These are phyloP conservation scores for Lasiodiplodia citricola DNA, from an alignment of 2,329 filamentous ascomycete genomes.

Conservation along the genomic window DNA sequence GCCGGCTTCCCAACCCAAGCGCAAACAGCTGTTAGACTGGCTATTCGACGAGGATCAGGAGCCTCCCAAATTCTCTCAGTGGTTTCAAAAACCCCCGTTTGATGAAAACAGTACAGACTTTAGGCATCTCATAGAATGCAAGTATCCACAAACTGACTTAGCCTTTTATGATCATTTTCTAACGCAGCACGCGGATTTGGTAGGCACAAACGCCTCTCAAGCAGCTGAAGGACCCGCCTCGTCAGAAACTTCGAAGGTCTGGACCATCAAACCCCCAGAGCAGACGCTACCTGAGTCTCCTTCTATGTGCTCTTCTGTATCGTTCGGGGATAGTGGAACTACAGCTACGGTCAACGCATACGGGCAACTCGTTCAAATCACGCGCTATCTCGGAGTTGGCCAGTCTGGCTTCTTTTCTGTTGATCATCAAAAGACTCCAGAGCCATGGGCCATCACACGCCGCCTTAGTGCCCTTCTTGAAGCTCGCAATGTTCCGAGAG, in stretches of 20 bases:
- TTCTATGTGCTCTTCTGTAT: background rate
- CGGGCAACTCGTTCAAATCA: conserved; percentile 4
- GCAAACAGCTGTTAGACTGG: too few species aligned
- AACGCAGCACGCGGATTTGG: too few species aligned
- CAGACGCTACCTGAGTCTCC: background rate
- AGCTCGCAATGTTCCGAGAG: background rate
- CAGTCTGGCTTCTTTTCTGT: conserved; percentile 10
- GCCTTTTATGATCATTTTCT: too few species aligned
- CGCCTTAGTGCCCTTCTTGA: background rate
- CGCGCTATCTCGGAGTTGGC: background rate
- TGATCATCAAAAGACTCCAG: background rate
- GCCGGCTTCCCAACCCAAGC: too few species aligned
- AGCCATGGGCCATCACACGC: background rate
- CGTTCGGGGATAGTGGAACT: background rate
- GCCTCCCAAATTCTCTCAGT: too few species aligned
- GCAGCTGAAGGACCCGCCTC: too few species aligned
- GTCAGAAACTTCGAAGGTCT: background rate
- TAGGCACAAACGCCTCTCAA: too few species aligned
- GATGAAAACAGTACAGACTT: too few species aligned
- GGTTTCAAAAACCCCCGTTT: too few species aligned
- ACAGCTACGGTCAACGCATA: conserved; percentile 8
- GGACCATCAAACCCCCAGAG: background rate
- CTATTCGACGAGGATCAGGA: too few species aligned
- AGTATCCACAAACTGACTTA: too few species aligned
- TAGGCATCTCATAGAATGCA: too few species aligned